Conservation (phyloP, 2,329 filamentous ascomycete genomes). For the Paraconiothyrium brasiliense region DNA sequence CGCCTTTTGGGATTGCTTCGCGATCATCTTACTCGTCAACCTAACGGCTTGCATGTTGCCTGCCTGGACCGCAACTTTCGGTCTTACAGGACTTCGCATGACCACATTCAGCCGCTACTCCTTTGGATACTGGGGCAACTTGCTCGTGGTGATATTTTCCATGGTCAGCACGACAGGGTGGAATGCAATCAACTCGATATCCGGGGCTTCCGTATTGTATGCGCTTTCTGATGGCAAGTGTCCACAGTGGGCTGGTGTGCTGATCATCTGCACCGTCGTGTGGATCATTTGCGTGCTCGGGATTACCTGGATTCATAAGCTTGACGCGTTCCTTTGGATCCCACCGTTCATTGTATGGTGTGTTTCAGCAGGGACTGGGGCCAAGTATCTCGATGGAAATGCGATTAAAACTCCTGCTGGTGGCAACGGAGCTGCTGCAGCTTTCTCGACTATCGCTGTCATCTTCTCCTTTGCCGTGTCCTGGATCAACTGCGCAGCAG, state of each 20-base stretch:
- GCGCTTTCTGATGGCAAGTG: slow-evolving; percentile 49
- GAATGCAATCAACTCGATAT: slow-evolving; percentile 53
- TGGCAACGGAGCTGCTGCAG: slow-evolving; percentile 45
- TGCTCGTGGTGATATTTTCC: slow-evolving; percentile 50
- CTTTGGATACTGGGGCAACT: slow-evolving; percentile 52
- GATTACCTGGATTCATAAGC: slow-evolving; percentile 51
- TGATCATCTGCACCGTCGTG: slow-evolving; percentile 49
- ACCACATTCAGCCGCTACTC: slow-evolving; percentile 50
- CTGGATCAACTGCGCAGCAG: slow-evolving; percentile 51
- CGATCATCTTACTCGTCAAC: slow-evolving; percentile 48
- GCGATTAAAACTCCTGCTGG: slow-evolving; percentile 35
- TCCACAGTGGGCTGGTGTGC: slow-evolving; percentile 50
- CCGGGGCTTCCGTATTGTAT: slow-evolving; percentile 47
- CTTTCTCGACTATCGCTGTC: slow-evolving; percentile 48
- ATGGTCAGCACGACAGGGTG: slow-evolving; percentile 52
- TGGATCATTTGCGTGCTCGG: slow-evolving; percentile 51
- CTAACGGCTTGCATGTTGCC: slow-evolving; percentile 40
- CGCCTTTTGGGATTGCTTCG: slow-evolving; percentile 51
- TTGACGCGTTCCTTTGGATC: slow-evolving; percentile 51
- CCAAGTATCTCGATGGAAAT: slow-evolving; percentile 41
- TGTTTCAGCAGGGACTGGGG: slow-evolving; percentile 50
- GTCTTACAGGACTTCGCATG: slow-evolving; percentile 49
- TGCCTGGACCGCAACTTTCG: slow-evolving; percentile 42
- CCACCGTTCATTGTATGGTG: slow-evolving; percentile 51
- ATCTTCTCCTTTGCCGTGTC: slow-evolving; percentile 51